Conservation (phyloP, 164 flowering plant species). For the Saururus chinensis region DNA sequence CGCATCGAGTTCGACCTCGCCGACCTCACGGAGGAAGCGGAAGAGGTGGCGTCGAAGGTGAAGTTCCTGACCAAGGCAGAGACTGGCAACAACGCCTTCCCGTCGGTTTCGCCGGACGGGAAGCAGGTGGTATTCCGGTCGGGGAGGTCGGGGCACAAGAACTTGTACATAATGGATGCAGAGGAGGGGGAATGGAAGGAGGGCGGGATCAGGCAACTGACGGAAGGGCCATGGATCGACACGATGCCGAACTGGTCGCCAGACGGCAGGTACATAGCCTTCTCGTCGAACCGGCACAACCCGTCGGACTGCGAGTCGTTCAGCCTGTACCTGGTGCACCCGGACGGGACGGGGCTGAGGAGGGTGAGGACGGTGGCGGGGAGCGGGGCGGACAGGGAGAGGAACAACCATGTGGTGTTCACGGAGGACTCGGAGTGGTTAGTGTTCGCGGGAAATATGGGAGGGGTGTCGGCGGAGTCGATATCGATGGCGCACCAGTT, state of each 20-base stretch:
- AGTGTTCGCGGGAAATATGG: conserved; percentile 54
- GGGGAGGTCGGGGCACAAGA: conserved; percentile 74
- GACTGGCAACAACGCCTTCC: conserved; percentile 82
- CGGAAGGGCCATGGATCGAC: conserved; percentile 82
- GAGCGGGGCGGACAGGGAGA: conserved; percentile 44
- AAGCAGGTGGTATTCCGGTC: conserved; percentile 61
- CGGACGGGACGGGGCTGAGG: conserved; percentile 9
- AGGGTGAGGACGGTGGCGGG: conserved; percentile 25
- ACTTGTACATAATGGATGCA: conserved; percentile 64
- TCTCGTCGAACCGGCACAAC: conserved; percentile 70
- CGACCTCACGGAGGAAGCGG: conserved; percentile 25
- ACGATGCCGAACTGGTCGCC: conserved; percentile 97
- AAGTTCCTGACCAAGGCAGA: conserved; percentile 54
- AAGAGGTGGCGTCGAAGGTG: conserved; percentile 29
- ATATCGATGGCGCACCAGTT: conserved; percentile 69
- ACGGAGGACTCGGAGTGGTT: conserved; percentile 63
- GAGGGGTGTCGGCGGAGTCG: conserved; percentile 69
- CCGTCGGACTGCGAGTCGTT: conserved; percentile 27
- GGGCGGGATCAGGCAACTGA: conserved; percentile 54
- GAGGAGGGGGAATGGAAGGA: conserved; percentile 46
- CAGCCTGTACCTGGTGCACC: conserved; percentile 24
- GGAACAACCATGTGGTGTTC: conserved; percentile 74
- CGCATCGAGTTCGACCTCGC: conserved; percentile 38
- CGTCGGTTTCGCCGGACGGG: conserved; percentile 82
- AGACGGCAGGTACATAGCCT: conserved; percentile 63